Conservation (phyloP, 2,329 filamentous ascomycete genomes). For the Zasmidium angulare region DNA sequence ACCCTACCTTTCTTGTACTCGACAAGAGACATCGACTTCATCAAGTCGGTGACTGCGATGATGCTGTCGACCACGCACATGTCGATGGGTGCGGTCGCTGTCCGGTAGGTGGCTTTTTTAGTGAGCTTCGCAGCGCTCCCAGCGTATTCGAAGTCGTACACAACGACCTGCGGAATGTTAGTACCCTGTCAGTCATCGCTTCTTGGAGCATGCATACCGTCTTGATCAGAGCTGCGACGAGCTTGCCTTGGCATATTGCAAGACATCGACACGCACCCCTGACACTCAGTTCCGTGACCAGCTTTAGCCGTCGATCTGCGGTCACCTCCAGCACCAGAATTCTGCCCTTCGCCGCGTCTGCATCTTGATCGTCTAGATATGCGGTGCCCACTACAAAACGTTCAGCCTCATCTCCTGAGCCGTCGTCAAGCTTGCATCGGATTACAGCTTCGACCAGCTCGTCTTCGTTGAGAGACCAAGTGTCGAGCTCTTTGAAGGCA, state of each 20-base stretch:
- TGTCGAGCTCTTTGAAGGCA: slow-evolving; percentile 74
- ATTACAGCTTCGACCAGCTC: slow-evolving; percentile 87
- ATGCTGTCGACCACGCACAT: slow-evolving; percentile 70
- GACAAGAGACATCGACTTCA: slow-evolving; percentile 85
- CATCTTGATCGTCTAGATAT: slow-evolving; percentile 62
- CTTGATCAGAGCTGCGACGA: slow-evolving; percentile 87
- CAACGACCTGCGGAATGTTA: slow-evolving; percentile 49
- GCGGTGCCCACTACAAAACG: slow-evolving; percentile 91
- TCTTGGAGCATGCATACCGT: slow-evolving; percentile 56
- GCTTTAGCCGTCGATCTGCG: slow-evolving; percentile 68
- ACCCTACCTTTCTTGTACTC: slow-evolving; percentile 63
- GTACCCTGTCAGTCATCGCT: neutral
- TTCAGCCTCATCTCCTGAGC: slow-evolving; percentile 60
- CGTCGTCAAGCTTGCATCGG: slow-evolving; percentile 68
- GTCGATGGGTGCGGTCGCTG: slow-evolving; percentile 80
- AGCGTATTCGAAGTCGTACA: slow-evolving; percentile 58
- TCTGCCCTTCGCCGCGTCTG: slow-evolving; percentile 64
- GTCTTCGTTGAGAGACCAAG: slow-evolving; percentile 61
- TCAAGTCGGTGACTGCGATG: slow-evolving; percentile 85
- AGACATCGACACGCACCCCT: slow-evolving; percentile 81
- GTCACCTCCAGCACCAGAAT: slow-evolving; percentile 84
- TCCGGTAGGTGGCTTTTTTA: slow-evolving; percentile 74
- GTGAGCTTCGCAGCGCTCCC: slow-evolving; percentile 58
- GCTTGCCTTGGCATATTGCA: slow-evolving; percentile 69
- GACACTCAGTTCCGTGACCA: slow-evolving; percentile 67